Conservation (phyloP, 306 rosid genomes). For the Hylodesmum podocarpum region DNA sequence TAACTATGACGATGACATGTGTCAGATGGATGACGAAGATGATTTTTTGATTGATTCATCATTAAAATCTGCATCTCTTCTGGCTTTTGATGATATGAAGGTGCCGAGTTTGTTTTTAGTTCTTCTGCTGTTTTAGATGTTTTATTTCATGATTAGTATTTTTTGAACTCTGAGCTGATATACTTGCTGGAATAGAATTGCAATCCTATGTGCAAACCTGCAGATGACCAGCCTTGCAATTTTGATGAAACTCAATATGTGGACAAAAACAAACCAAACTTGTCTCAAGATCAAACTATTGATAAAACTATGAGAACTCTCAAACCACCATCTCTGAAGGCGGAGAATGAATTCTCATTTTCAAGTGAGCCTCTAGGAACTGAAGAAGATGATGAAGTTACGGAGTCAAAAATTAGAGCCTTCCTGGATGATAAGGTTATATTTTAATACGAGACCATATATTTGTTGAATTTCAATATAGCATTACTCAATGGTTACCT, state of each 20-base stretch:
- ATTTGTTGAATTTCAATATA: constrained; percentile 17
- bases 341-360: constrained; percentile 50
- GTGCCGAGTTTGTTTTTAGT: constrained; percentile 36
- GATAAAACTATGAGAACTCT: constrained; percentile 32
- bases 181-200: constrained; percentile 63
- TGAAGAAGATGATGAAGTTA: constrained; percentile 90
- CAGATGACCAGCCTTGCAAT: constrained; percentile 63
- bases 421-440: constrained; percentile 84
- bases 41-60: constrained; percentile 54
- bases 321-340: constrained; percentile 39
- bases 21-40: constrained; percentile 74
- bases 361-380: constrained; percentile 55
- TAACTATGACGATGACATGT: constrained; percentile 69
- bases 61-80: constrained; percentile 47
- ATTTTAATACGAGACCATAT: constrained; percentile 15
- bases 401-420: constrained; percentile 83
- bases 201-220: constrained; percentile 79
- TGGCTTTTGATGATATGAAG: constrained; percentile 57
- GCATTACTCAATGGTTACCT: neutral
- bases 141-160: constrained; percentile 21
- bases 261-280: constrained; percentile 46
- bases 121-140: constrained; percentile 28
- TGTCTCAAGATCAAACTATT: constrained; percentile 46
- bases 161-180: constrained; percentile 10
- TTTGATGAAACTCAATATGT: constrained; percentile 55